Base-by-base conservation (phyloP, 306 rosid species). In the Leucaena leucocephala region DNA sequence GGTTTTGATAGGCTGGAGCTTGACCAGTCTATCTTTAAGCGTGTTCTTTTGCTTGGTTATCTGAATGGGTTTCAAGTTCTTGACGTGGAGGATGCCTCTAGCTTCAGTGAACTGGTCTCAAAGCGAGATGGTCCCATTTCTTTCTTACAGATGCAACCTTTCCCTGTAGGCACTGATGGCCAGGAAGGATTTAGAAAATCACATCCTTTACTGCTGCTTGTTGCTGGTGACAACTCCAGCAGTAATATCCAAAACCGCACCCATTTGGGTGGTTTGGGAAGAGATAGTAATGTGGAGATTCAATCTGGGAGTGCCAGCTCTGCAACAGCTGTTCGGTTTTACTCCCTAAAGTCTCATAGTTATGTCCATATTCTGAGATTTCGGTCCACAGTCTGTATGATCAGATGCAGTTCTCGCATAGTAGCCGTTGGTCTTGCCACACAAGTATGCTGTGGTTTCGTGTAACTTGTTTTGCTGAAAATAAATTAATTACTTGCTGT, bases 341-440 rank as follows among this genome's bases (percentile, higher is more conserved):
- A 91, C 83, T 91, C 98, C 64, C 80, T 94, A n/a, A 90, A 86
- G 85, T 89, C 94, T 78, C 96, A 90, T 62, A 66, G 83, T 79
- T 94, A 90, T 63, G 96, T 91, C 82, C 98, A 91, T 81, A 87
- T 89, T 83, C 88, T 94, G 87, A 87, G 90, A 72, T 94, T 94
- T 66, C 90, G 97, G 69, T 91, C 98, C 14, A 54, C 90, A 0
- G 98, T 94, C 63, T 88, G 89, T 72, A 91, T 94, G 98, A 87
- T 94, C 82, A 89, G 98, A 89, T 94, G 98, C 85, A 90, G 97
- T 78, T 81, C 95, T 12, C 91, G 73, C 83, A 84, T 94, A 27
- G 96, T 94, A 46, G 98, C 97, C 54, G 97, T 94, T 72, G 94
- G 96, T 86, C 94, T 94, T 79, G 90, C 97, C 44, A 81, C 87